Conservation (phyloP, 2,329 filamentous ascomycete species). For the Emergomyces orientalis region DNA sequence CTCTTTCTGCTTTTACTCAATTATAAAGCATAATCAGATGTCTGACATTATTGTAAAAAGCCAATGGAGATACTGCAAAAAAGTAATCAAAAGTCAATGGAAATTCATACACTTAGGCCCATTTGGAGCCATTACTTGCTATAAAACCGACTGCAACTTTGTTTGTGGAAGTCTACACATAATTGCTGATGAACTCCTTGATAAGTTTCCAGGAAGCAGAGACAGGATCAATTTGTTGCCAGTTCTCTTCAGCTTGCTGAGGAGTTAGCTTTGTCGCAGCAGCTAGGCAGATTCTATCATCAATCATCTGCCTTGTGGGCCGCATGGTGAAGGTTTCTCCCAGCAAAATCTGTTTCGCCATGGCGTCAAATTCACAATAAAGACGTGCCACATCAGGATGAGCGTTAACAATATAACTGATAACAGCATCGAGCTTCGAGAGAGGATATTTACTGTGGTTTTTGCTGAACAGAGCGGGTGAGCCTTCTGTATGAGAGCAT, state of each 20-base stretch:
- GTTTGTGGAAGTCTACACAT: background rate
- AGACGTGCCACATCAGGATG: slow-evolving; percentile 6
- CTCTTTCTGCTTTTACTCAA: background rate
- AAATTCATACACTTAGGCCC: background rate
- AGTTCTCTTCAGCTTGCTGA: slow-evolving; percentile 7
- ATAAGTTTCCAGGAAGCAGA: slow-evolving; percentile 7
- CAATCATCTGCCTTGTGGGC: slow-evolving; percentile 4
- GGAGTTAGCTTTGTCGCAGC: slow-evolving; percentile 4
- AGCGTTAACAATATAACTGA: slow-evolving; percentile 7
- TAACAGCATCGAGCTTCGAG: slow-evolving; percentile 7
- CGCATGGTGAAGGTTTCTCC: slow-evolving; percentile 1
- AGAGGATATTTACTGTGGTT: slow-evolving; percentile 10
- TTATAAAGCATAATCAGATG: background rate
- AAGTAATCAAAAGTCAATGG: background rate
- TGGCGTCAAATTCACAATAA: slow-evolving; percentile 7
- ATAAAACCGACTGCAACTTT: slow-evolving; percentile 3
- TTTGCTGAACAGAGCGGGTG: slow-evolving; percentile 4
- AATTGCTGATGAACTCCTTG: slow-evolving; percentile 1
- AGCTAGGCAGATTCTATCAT: slow-evolving; percentile 2
- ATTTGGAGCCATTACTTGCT: background rate
- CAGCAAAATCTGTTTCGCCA: slow-evolving; percentile 8
- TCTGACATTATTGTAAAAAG: background rate
- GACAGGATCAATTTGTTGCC: slow-evolving; percentile 4
- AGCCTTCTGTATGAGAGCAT: background rate
- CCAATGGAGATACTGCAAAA: background rate